Conservation (phyloP, 164 flowering plant species). For the Stephania cephalantha region DNA sequence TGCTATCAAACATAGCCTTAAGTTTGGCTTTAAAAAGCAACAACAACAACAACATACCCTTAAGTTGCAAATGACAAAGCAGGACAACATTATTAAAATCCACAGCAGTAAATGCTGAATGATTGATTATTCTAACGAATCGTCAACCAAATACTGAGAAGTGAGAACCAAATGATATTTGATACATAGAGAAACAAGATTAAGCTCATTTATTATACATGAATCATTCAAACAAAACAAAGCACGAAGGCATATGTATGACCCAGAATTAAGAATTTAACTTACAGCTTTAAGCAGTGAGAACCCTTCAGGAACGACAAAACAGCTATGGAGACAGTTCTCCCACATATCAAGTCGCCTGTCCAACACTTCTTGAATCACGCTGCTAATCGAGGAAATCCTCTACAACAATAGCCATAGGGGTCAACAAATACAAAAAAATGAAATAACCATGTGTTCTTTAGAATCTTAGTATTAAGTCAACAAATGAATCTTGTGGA, state of each 20-base stretch:
- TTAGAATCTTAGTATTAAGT: background rate
- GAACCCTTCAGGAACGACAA: slow-evolving; percentile 70
- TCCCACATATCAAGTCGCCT: slow-evolving; percentile 71
- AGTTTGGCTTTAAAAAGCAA: too few species aligned
- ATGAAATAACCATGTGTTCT: background rate
- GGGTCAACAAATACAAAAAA: slow-evolving; percentile 2
- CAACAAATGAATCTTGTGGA: background rate
- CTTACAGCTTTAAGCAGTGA: slow-evolving; percentile 50
- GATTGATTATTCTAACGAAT: background rate
- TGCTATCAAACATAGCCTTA: background rate
- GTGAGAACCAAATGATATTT: background rate
- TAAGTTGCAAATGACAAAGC: background rate
- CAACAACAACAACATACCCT: too few species aligned
- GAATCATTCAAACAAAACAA: background rate
- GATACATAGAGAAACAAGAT: background rate
- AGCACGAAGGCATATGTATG: background rate
- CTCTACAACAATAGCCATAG: slow-evolving; percentile 39
- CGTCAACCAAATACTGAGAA: background rate
- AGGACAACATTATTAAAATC: background rate
- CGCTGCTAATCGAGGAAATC: slow-evolving; percentile 28
- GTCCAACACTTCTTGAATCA: slow-evolving; percentile 47
- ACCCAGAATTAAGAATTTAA: background rate
- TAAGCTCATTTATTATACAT: background rate
- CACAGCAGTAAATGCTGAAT: background rate
- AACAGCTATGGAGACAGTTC: slow-evolving; percentile 62